Base-by-base conservation (phyloP, 2,329 filamentous ascomycete genomes). In the Chaetomiaceae sp. region DNA sequence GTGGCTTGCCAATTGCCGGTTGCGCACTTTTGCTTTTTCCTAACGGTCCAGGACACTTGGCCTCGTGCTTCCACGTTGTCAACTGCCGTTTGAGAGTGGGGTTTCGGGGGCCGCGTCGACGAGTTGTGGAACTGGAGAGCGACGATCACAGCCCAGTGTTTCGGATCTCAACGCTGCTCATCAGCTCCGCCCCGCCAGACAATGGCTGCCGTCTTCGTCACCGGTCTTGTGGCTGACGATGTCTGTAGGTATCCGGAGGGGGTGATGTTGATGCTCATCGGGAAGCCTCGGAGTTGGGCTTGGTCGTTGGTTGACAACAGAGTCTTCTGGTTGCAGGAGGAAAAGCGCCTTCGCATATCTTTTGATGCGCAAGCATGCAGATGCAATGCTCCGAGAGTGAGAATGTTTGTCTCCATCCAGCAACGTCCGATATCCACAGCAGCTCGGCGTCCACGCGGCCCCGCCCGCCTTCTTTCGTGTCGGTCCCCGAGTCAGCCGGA, bases 81-180 rank as follows among this genome's bases (percentile, higher is more conserved):
- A 40, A 55, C 20, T 51, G 48, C 44, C 53, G 48, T 23, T 9
- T 23, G n/a, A 25, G 25, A 27, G 44, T 48, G 53, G 48, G 40
- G 53, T 48, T 39, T 36, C 29, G 25, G 20, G 22, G 33, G 36
- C 44, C 36, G 11, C 37, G 36, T 33, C 22, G 37, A 33, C n/a
- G 39, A 36, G 27, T 29, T 47, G 43, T 44, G 43, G 47, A 31
- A 37, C 52, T 29, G 17, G 17, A 11, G 27, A 34, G 27, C 19
- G 34, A 37, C 19, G 45, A 39, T 48, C 39, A 23, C 17, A 38
- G 19, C 33, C 33, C 38, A 53, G 38, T 46, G 33, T 40, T 47
- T 46, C 25, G 40, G 15, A 38, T 23, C 29, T 48, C 38, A 8
- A 43, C 12, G 9, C 40, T 37, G 17, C 39, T 31, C n/a, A 14